Evolutionary conservation across 2,329 filamentous ascomycete genomes (phyloP), one percentile per base, ranked within the genome.

Genomic region (Pyrenophora seminiperda): DNA sequence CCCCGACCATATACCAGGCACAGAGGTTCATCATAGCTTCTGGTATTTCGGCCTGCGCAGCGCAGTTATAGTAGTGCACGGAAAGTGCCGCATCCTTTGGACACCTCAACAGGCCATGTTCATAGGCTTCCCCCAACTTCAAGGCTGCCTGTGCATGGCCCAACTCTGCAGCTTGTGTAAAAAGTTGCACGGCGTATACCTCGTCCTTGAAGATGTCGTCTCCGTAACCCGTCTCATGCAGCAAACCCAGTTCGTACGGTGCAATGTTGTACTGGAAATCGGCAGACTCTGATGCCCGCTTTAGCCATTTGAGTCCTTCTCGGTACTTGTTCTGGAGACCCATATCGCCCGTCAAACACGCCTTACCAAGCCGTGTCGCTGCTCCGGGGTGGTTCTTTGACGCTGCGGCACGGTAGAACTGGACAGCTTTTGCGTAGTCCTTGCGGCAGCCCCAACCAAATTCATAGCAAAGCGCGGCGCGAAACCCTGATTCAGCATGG

Each of bases 1-100:
- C 94, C 9, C 94, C 94, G 32, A 97, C 89, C 81, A 97, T 89
- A 73, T 97, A 99, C 94, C 94, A 99, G 9, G 94, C 94, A 74
- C 94, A 99, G 7, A 99, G 80, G 4, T 93, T 93, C 92, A 99
- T 96, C 91, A 97, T 97, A 39, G 91, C 93, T 39, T 86, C 83
- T 0, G 91, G 81, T 66, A 97, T 89, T 1, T 90, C 91, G 37
- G 83, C 81, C 66, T 96, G 89, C 2, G 94, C 94, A 10, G 94
- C 93, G 19, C 87, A 88, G 1, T 93, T 99, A 76, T 99, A 99
- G 70, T 97, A 99, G 73, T 99, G 94, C 7, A 99, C 91, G 58
- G 91, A 97, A 44, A 99, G 79, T 1, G 92, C 91, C 2, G 94
- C 91, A 71, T 99, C 94, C 43, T 87, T 85, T 1, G 94, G 94